Evolutionary conservation across 2,329 filamentous ascomycete genomes (phyloP), one percentile per base, ranked within the genome.

Genomic region (Fusarium lateritium): DNA sequence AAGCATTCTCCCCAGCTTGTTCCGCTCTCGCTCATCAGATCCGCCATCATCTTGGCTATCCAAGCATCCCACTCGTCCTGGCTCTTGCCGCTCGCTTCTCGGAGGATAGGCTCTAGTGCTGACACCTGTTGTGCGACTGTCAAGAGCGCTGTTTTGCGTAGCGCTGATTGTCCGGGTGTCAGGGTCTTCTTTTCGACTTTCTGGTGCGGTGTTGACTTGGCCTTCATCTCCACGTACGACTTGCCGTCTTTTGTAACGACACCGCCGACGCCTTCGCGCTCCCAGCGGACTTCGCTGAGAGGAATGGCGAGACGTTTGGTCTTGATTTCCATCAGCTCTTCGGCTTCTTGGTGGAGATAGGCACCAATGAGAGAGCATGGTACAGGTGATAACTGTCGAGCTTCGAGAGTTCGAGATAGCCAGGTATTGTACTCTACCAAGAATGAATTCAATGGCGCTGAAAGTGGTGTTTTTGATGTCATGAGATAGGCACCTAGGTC

Each of bases 11-110:
- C 94, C 83, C 89, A 94, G 47, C 88, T 89, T 19, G 92, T 91
- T 21, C 93, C 92, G 56, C 89, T 90, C 64, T 95, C 91, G 77
- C 91, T 89, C 76, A 97, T 86, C 75, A 98, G 80, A 79, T 96
- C 92, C 46, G 88, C 88, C 86, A 94, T 95, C 91, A 97, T 93
- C 79, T 91, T 93, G 40, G 91, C 89, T 81, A 92, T 89, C 94
- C 94, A 98, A 42, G 89, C 85, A 78, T 97, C 92, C 94, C 94
- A 98, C 81, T 98, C 94, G 72, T 97, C 94, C 76, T 92, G 89
- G 74, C 91, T 93, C 83, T 97, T 97, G 15, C 91, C 92, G 75
- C 92, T 97, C 45, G 89, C 89, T 74, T 97, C 92, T 72, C 92
- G 88, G 71, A 98, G 82, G 61, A 96, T 81, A 7, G 93, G 93